phyloP scores from a whole-genome alignment of 2,329 filamentous ascomycete genomes.

The Hymenoscyphus repandus region DNA sequence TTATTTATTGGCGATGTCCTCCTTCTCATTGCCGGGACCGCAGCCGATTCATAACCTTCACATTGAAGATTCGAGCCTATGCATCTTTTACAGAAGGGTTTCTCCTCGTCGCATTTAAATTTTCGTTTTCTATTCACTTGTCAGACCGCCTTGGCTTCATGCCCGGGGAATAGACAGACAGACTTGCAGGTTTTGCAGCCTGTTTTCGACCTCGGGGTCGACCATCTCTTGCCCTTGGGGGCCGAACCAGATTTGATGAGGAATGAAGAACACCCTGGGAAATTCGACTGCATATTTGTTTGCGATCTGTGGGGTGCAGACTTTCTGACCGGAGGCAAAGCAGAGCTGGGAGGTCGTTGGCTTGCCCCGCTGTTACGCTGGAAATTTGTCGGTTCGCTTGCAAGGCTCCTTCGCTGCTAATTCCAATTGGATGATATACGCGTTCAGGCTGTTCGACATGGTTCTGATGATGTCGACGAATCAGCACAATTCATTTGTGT shows the following conservation, averaged over 20 bases:
- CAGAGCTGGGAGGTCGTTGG: no score
- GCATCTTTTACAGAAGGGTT: not conserved
- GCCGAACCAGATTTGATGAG: not conserved
- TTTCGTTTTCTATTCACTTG: not conserved
- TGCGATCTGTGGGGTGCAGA: no score
- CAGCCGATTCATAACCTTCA: not conserved
- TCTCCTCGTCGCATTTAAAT: not conserved
- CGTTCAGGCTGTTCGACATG: no score
- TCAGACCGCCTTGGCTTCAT: not conserved
- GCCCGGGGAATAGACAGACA: not conserved
- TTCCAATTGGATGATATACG: no score
- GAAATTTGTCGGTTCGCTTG: no score
- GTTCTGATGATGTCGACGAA: no score
- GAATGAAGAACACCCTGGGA: not conserved
- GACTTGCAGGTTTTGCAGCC: not conserved
- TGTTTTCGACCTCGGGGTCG: not conserved
- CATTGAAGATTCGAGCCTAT: not conserved
- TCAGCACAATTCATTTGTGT: no score
- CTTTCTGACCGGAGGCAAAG: no score
- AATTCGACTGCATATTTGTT: not conserved
- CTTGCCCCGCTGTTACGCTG: no score
- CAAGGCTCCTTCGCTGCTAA: no score
- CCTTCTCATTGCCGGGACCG: not conserved
- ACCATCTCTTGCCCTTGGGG: not conserved
- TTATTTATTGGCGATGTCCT: not conserved